Conservation (phyloP, 495 filamentous ascomycete genomes). For the Lophiostoma macrostomum region DNA sequence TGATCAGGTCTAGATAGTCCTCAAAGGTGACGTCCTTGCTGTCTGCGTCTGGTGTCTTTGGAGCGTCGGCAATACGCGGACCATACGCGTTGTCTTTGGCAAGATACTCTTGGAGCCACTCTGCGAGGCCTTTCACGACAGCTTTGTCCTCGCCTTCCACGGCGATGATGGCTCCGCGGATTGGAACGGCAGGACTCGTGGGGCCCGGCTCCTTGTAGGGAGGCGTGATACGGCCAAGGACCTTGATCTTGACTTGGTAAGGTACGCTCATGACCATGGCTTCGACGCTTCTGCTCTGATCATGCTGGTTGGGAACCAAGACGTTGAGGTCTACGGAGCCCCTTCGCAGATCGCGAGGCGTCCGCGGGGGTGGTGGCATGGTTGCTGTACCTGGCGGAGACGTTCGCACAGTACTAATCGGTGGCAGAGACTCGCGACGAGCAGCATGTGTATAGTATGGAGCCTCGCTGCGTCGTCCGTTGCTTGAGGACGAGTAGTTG, state of each 20-base stretch:
- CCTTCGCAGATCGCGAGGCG: constrained; percentile 5
- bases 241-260: constrained; percentile 65
- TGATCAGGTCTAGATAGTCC: constrained; percentile 67
- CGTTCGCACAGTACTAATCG: constrained; percentile 6
- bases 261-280: constrained; percentile 73
- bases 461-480: constrained; percentile 23
- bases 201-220: constrained; percentile 52
- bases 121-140: constrained; percentile 54
- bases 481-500: constrained; percentile 41
- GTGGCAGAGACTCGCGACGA: constrained; percentile 31
- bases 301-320: constrained; percentile 14
- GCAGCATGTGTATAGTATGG: constrained; percentile 13
- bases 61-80: constrained; percentile 51
- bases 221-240: constrained; percentile 66
- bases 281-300: constrained; percentile 51
- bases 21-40: constrained; percentile 41
- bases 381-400: constrained; percentile 29
- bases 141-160: constrained; percentile 68
- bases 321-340: constrained; percentile 25
- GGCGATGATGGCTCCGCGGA: constrained; percentile 74
- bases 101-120: constrained; percentile 61
- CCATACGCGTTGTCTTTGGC: constrained; percentile 55
- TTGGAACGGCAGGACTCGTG: constrained; percentile 43
- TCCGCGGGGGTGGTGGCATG: constrained; percentile 30
- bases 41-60: constrained; percentile 43